Base-by-base conservation (phyloP, 2,329 filamentous ascomycete genomes). In the Fusarium nematophilum region DNA sequence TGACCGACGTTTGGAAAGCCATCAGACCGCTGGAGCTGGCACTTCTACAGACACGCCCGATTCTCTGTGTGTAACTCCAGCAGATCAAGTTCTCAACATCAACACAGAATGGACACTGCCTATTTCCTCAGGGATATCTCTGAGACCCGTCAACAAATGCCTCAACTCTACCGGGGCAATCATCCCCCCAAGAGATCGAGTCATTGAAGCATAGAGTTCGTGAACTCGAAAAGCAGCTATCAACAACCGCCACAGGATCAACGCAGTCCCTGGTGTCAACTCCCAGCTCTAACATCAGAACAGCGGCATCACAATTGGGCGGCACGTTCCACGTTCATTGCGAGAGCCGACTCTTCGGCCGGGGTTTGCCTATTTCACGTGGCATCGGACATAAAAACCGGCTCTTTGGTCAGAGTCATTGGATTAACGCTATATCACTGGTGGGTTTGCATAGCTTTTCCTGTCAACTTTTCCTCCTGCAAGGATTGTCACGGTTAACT, bases 351-450 rank as follows among this genome's bases (percentile, higher is more conserved):
- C 40, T 70, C 1, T 64, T 70, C 3, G 72, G 74, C 8, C 67
- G 76, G 18, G 37, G 62, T 0, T 67, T 72, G 3, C 64, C 67
- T 0, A 73, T 79, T 1, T 72, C 71, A 2, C 78, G 78, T 7
- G 77, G 77, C n/a, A 71, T 84, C 8, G 75, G 78, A 15, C 82
- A 85, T 57, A 88, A 88, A 64, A 81, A 79, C 0, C 77, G 84
- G 0, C 66, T 86, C 1, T 84, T 86, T 63, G 85, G 85, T 1
- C 80, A 80, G 64, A 85, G 82, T 25, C 83, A 86, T 63, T 86
- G 83, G 79, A 77, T 85, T n/a, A 83, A 81, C 54, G 76, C 75
- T 2, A 68, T 82, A 9, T 63, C 73, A 0, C 59, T 83, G 37
- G 82, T 85, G 64, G 68, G 78, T 56, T 8, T 15, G 27, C 1